Percentiles rank a stretch among this genome's conserved stretches.
phyloP scores from a whole-genome alignment of 495 filamentous ascomycete genomes.

The Podospora sp. region DNA sequence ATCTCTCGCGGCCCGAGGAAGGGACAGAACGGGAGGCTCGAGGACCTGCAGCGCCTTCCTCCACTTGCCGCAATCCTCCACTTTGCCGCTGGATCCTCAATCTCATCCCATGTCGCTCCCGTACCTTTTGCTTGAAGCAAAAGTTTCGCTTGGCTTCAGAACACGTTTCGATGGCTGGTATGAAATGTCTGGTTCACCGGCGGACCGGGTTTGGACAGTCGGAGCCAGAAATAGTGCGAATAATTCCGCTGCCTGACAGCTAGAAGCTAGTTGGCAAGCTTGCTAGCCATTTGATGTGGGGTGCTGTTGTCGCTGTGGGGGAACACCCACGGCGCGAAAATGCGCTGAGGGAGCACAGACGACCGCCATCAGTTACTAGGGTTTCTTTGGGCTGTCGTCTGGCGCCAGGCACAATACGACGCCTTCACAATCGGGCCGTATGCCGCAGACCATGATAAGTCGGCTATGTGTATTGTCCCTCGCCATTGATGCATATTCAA shows the following conservation, averaged over 20 bases:
- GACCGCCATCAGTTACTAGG: neutral
- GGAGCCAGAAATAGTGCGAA: constrained; percentile 6
- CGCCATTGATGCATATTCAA: neutral
- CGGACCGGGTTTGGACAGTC: neutral
- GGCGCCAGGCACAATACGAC: too few relatives aligned
- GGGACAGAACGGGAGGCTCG: neutral
- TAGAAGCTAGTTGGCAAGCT: neutral
- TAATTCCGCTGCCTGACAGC: constrained; percentile 13
- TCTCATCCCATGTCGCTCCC: neutral
- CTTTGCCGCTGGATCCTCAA: constrained; percentile 1
- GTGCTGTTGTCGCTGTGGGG: neutral
- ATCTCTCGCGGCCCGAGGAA: too few relatives aligned
- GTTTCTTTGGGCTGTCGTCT: neutral
- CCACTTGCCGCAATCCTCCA: neutral
- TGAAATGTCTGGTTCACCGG: neutral
- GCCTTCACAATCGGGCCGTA: neutral
- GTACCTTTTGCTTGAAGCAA: neutral
- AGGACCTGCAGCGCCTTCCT: neutral
- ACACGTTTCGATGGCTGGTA: neutral
- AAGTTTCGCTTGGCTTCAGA: neutral
- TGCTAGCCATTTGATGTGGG: neutral
- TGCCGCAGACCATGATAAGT: neutral
- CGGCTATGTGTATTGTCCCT: neutral
- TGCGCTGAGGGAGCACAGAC: neutral
- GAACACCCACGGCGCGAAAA: neutral